phyloP scores from a whole-genome alignment of 2,329 filamentous ascomycete species.

The Fusarium verticillioides region DNA sequence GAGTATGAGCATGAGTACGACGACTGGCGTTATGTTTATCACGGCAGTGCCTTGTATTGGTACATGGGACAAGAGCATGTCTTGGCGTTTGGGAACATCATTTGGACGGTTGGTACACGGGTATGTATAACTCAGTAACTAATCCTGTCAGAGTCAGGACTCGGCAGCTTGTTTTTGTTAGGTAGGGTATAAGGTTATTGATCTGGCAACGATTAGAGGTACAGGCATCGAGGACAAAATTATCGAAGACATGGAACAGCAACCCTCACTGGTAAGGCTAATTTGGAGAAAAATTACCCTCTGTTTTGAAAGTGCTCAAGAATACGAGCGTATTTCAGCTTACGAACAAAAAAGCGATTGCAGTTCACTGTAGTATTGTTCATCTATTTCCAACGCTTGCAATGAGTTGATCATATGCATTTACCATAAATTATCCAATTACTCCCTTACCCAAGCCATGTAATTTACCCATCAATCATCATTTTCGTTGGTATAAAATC shows the following conservation, averaged over 20 bases:
- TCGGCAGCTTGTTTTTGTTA: neutral
- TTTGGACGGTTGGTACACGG: neutral
- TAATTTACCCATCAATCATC: neutral
- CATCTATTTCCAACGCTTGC: neutral
- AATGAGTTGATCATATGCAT: neutral
- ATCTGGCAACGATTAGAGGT: neutral
- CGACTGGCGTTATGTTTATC: constrained; percentile 19
- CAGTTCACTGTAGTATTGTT: neutral
- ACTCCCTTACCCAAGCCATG: neutral
- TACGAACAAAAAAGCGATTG: neutral
- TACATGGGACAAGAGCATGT: constrained; percentile 6
- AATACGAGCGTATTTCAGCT: neutral
- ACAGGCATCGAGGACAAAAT: neutral
- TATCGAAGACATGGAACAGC: neutral
- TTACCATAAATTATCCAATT: constrained; percentile 4
- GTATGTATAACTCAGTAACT: constrained; percentile 3
- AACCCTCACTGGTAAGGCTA: neutral
- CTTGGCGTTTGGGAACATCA: constrained; percentile 14
- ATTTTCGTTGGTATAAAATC: neutral
- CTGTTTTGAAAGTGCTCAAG: neutral
- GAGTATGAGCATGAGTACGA: constrained; percentile 18
- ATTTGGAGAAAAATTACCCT: neutral
- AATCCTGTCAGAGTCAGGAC: neutral
- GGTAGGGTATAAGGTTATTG: neutral
- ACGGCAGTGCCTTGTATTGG: constrained; percentile 10